Evolutionary conservation across 257 asterid genomes (phyloP).

Genomic region (Ehretia macrophylla): DNA sequence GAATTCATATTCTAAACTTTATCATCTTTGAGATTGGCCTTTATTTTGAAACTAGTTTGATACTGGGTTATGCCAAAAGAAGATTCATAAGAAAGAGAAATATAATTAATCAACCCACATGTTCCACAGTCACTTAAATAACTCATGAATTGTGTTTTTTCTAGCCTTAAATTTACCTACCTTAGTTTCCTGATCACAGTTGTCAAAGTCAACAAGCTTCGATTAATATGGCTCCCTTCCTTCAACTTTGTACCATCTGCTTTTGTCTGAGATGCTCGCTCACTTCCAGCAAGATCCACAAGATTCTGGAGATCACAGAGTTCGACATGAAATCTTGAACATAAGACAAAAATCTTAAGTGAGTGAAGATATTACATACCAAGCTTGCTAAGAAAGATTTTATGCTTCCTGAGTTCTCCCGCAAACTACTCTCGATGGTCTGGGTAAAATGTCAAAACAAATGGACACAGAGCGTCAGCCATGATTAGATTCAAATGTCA

Average conservation of each 20-base stretch:
- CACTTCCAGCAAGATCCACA: slow-evolving; percentile 98
- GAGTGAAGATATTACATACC: slow-evolving; percentile 42
- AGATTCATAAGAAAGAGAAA: background rate
- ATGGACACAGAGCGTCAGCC: slow-evolving; percentile 2
- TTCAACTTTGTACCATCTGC: slow-evolving; percentile 83
- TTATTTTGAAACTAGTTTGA: background rate
- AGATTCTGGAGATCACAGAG: slow-evolving; percentile 55
- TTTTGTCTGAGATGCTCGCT: slow-evolving; percentile 79
- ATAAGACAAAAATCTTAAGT: background rate
- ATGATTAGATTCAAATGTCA: background rate
- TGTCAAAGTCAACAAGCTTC: slow-evolving; percentile 84
- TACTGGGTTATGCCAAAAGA: background rate
- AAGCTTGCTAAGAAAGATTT: slow-evolving; percentile 79
- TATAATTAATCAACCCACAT: too few species aligned
- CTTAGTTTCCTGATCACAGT: slow-evolving; percentile 94
- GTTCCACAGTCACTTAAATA: too few species aligned
- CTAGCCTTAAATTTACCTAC: slow-evolving; percentile 20
- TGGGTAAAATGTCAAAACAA: slow-evolving; percentile 22
- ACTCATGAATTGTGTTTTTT: too few species aligned
- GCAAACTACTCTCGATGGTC: slow-evolving; percentile 79
- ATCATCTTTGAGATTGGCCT: too few species aligned
- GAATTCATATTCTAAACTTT: too few species aligned
- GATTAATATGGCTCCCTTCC: slow-evolving; percentile 96
- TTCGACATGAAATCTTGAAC: background rate
- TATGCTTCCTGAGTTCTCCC: slow-evolving; percentile 67